phyloP scores from a whole-genome alignment of 345 rosid species.

The Salix dunnii region DNA sequence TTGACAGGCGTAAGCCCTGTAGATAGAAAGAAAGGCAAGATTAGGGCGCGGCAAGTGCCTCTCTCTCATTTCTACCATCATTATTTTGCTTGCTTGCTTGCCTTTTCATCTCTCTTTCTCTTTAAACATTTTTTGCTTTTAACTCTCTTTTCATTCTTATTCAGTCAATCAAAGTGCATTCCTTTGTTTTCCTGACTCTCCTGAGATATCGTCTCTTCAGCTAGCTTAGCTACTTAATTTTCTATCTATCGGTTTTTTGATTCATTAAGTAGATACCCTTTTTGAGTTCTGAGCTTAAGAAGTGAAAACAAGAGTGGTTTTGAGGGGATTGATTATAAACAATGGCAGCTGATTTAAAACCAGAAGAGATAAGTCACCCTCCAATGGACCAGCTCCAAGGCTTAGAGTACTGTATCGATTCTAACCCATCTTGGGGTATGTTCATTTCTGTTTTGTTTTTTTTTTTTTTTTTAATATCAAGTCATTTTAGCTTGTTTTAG shows the following conservation, averaged over 20 bases:
- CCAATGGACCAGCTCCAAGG: constrained; percentile 99
- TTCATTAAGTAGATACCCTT: constrained; percentile 26
- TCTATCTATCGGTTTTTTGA: constrained; percentile 24
- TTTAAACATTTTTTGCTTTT: constrained; percentile 3
- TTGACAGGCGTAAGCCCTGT: neutral
- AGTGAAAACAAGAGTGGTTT: neutral
- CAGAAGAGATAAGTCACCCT: constrained; percentile 81
- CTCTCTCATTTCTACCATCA: neutral
- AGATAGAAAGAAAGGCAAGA: neutral
- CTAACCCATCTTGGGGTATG: constrained; percentile 97
- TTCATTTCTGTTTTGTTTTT: neutral
- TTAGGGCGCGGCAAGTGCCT: constrained; percentile 36
- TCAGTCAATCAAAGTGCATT: constrained; percentile 21
- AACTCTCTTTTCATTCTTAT: constrained; percentile 9
- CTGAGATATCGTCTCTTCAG: too few relatives aligned
- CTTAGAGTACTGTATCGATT: constrained; percentile 95
- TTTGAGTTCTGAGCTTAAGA: constrained; percentile 8
- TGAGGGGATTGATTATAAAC: neutral
- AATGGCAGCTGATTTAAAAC: constrained; percentile 74
- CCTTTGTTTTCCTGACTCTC: neutral
- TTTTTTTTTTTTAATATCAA: neutral
- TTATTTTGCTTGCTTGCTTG: constrained; percentile 2
- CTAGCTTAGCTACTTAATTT: neutral
- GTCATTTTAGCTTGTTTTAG: neutral
- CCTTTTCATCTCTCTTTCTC: neutral